phyloP scores from a whole-genome alignment of 192 early-diverging fungal genomes.

The Bifiguratus adelaidae region DNA sequence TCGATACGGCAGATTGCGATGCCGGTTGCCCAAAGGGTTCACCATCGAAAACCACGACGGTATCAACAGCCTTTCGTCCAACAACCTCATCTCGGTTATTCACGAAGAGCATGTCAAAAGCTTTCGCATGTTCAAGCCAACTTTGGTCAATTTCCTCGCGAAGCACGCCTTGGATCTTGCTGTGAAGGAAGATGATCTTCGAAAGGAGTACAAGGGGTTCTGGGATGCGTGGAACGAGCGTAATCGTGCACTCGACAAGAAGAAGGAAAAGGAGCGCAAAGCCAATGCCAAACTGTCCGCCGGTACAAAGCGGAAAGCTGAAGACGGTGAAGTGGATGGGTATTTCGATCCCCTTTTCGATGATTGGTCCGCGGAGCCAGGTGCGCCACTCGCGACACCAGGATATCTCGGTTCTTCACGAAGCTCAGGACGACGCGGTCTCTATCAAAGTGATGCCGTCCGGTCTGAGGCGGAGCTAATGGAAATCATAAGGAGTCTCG shows the following conservation, averaged over 20 bases:
- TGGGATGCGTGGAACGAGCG: constrained; percentile 26
- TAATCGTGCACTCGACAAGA: constrained; percentile 22
- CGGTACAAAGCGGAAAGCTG: constrained; percentile 6
- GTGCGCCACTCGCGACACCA: too few species aligned
- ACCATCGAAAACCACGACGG: too few species aligned
- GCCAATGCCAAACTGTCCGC: not conserved
- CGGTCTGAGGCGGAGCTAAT: constrained; percentile 69
- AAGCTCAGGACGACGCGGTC: too few species aligned
- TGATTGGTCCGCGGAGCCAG: too few species aligned
- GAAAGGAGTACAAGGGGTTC: constrained; percentile 23
- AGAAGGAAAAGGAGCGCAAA: constrained; percentile 10
- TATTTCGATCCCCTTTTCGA: not conserved
- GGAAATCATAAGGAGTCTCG: constrained; percentile 61
- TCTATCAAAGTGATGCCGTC: constrained; percentile 64
- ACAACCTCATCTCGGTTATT: too few species aligned
- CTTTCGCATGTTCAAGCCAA: too few species aligned
- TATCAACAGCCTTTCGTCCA: too few species aligned
- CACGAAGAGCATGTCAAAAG: too few species aligned
- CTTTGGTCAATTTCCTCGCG: constrained; percentile 9
- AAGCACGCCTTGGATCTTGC: constrained; percentile 16
- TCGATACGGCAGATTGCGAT: too few species aligned
- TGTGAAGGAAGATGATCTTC: constrained; percentile 23
- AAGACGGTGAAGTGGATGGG: constrained; percentile 5
- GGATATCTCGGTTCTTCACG: too few species aligned
- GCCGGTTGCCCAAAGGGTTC: too few species aligned